Evolutionary conservation across 345 rosid species (phyloP).

Genomic region (Populus alba): DNA sequence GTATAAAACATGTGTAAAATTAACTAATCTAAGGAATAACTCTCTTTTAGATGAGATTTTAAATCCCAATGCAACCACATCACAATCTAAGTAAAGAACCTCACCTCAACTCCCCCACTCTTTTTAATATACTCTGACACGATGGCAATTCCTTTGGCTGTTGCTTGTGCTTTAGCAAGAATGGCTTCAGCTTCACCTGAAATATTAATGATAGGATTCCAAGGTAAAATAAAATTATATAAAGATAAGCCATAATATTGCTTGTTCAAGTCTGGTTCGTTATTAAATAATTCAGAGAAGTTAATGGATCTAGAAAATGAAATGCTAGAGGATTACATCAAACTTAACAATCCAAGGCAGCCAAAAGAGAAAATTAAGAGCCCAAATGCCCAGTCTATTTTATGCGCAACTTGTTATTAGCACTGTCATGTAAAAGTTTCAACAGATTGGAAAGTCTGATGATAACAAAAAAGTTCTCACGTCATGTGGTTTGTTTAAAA

Average conservation of each 20-base stretch:
- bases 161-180: conserved; percentile 79
- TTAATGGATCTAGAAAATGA: neutral
- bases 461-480: neutral
- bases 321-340: neutral
- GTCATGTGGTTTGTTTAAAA: neutral
- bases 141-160: conserved; percentile 65
- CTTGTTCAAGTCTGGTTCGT: neutral
- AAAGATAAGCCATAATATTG: neutral
- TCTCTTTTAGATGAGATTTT: too few relatives aligned
- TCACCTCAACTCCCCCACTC: conserved; percentile 83
- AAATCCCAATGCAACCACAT: neutral
- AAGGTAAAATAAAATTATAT: neutral
- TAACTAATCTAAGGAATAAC: neutral
- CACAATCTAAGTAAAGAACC: conserved; percentile 12
- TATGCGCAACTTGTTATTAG: neutral
- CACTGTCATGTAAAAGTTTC: neutral
- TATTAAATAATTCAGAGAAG: neutral
- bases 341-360: neutral
- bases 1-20: neutral
- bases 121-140: conserved; percentile 68
- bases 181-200: conserved; percentile 97
- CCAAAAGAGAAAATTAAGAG: neutral
- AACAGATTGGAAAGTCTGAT: neutral
- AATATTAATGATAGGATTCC: neutral
- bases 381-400: neutral